Percentiles rank a stretch among this genome's conserved stretches.
phyloP scores from a whole-genome alignment of 768 basidiomycete genomes.

The Paxillus rubicundulus region DNA sequence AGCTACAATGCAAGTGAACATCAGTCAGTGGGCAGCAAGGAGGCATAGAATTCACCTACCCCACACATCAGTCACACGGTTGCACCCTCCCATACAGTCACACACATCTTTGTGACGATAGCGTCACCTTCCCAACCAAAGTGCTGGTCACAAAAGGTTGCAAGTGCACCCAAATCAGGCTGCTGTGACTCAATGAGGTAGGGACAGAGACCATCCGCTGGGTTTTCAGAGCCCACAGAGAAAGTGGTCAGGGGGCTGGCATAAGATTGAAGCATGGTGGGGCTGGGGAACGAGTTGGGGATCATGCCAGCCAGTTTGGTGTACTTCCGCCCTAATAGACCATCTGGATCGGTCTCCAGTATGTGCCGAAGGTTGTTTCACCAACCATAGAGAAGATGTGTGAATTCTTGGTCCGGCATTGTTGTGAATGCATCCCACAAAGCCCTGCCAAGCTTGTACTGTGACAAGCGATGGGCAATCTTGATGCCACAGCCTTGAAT shows the following conservation, averaged over 20 bases:
- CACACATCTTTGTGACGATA: not conserved
- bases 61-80: not conserved
- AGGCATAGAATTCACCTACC: too few relatives aligned
- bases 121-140: not conserved
- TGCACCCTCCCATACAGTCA: not conserved
- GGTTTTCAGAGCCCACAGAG: too few relatives aligned
- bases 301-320: not conserved
- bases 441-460: too few relatives aligned
- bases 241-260: too few relatives aligned
- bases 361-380: not conserved
- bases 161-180: not conserved
- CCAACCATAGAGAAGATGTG: not conserved
- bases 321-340: not conserved
- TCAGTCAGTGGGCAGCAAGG: too few relatives aligned
- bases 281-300: not conserved
- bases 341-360: not conserved
- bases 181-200: too few relatives aligned
- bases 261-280: not conserved
- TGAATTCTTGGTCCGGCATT: not conserved
- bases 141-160: not conserved
- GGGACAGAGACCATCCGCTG: not conserved
- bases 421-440: not conserved
- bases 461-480: too few relatives aligned
- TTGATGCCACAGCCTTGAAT: too few relatives aligned
- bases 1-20: not conserved